phyloP scores from a whole-genome alignment of 2,329 filamentous ascomycete species.

The Fusarium heterosporum region DNA sequence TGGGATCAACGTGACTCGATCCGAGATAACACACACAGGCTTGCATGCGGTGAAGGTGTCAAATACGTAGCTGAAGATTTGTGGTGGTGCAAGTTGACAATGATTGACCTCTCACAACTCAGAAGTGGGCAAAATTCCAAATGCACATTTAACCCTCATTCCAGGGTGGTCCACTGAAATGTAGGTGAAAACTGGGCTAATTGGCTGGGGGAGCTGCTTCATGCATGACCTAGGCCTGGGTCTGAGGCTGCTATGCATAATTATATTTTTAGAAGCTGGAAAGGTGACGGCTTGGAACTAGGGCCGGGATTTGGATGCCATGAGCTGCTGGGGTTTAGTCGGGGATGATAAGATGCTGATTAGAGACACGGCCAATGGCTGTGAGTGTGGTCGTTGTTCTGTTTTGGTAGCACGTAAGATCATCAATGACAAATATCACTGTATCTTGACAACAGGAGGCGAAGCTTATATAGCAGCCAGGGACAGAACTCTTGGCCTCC shows the following conservation, averaged over 20 bases:
- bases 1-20: conserved; percentile 18
- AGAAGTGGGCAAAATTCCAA: conserved; percentile 36
- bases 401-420: neutral
- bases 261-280: conserved; percentile 42
- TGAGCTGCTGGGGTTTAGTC: neutral
- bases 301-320: conserved; percentile 21
- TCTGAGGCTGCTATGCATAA: conserved; percentile 44
- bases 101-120: conserved; percentile 28
- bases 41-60: conserved; percentile 34
- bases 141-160: conserved; percentile 46
- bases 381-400: neutral
- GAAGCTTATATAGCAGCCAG: neutral
- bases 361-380: neutral
- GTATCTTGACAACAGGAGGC: neutral
- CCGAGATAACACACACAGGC: neutral
- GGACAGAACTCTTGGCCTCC: neutral
- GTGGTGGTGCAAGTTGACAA: conserved; percentile 23
- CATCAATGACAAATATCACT: neutral
- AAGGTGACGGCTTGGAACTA: conserved; percentile 11
- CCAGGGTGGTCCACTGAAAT: conserved; percentile 13
- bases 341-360: neutral
- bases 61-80: conserved; percentile 15
- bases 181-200: conserved; percentile 31
- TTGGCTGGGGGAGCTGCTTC: conserved; percentile 27
- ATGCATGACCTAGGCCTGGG: conserved; percentile 39